Evolutionary conservation across 2,329 filamentous ascomycete species (phyloP), one percentile per base, ranked within the genome.

Genomic region (Hymenoscyphus fructigenus): DNA sequence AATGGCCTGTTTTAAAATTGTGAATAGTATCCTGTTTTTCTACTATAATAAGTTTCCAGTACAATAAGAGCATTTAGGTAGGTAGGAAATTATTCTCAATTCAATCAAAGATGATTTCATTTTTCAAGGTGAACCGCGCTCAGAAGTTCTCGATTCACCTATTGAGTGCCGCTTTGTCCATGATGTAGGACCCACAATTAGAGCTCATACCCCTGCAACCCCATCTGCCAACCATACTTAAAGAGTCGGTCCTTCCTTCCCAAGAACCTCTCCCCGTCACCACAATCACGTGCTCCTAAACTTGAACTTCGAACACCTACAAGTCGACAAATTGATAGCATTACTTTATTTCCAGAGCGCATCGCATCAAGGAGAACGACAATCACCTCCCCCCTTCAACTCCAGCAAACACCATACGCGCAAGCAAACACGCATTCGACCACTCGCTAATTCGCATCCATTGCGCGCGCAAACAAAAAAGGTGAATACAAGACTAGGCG

Each of bases 401-500:
- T 2, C 9, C 20, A 23, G 2, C 47, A 26, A 53, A 53, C 47
- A 12, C 10, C 20, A 26, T 26, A 53, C 47, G 10, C 20, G 23
- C 47, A 23, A 7, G 23, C 47, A 23, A 26, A 53, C 47, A 5
- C 47, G 47, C 47, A 53, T 23, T 28, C 47, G 47, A 23, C 6
- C 5, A 10, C 20, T 53, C 47, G 47, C 47, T 26, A 4, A 53
- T 53, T 26, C 47, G 47, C 47, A 53, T 12, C 14, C 20, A 23
- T 53, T 53, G 47, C 47, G 47, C 47, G 47, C 47, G 47, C 20
- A 53, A 26, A 53, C 47, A 26, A 14, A 53, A 53, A 53, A 53
- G 47, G 47, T 53, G 47, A 53, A 53, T 53, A 53, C 47, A 53
- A 23, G 47, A 23, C 47, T 53, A 14, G 47, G 47, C 23, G 47